phyloP scores from a whole-genome alignment of 1,284 basidiomycete genomes.

The Rhodotorula sp. region DNA sequence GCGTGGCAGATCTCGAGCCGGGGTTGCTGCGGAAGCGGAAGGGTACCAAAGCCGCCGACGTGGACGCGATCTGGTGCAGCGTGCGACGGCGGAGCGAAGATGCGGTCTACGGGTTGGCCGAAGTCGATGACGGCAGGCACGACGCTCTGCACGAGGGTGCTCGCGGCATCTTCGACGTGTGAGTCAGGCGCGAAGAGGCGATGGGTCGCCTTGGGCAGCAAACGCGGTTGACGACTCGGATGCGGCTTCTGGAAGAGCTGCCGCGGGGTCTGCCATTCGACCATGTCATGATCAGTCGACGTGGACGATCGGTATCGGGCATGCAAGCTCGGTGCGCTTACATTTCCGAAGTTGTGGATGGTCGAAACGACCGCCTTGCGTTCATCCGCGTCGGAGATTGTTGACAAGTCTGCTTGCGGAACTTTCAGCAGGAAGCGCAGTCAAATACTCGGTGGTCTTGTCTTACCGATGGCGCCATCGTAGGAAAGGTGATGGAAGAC shows the following conservation, averaged over 20 bases:
- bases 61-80: slow-evolving; percentile 63
- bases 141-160: slow-evolving; percentile 32
- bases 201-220: slow-evolving; percentile 25
- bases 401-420: slow-evolving; percentile 66
- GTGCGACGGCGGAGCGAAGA: slow-evolving; percentile 50
- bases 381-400: slow-evolving; percentile 79
- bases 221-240: slow-evolving; percentile 63
- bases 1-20: slow-evolving; percentile 62
- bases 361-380: slow-evolving; percentile 89
- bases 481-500: slow-evolving; percentile 94
- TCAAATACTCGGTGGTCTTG: no score
- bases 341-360: slow-evolving; percentile 85
- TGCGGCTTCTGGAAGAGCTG: slow-evolving; percentile 84
- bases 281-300: no score
- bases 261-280: slow-evolving; percentile 64
- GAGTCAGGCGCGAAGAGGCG: slow-evolving; percentile 27
- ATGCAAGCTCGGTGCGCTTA: no score
- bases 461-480: slow-evolving; percentile 80
- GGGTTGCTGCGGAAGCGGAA: no score
- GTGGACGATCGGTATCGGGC: no score
- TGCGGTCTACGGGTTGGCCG: slow-evolving; percentile 40
- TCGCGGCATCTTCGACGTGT: slow-evolving; percentile 15
- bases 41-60: slow-evolving; percentile 52
- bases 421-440: slow-evolving; percentile 22
- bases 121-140: slow-evolving; percentile 19